phyloP scores from a whole-genome alignment of 1,284 basidiomycete species.

The Mycosarcoma mackinlayi region DNA sequence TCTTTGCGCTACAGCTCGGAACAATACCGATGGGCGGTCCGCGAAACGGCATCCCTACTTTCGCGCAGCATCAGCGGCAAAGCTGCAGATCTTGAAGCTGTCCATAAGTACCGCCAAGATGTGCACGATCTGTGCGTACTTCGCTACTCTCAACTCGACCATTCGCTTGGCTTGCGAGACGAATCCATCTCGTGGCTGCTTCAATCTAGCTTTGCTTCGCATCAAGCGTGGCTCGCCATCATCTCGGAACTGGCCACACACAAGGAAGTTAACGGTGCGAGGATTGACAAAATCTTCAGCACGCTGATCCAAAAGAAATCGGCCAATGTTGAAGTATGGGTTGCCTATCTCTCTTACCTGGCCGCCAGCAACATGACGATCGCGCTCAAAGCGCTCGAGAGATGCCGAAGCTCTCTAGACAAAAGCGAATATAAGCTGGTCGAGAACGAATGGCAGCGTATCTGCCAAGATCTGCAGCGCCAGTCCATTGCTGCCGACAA shows the following conservation, averaged over 20 bases:
- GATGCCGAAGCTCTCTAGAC: conserved; percentile 10
- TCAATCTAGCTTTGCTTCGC: conserved; percentile 27
- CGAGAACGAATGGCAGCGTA: conserved; percentile 34
- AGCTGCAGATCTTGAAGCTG: conserved; percentile 19
- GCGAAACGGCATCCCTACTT: conserved; percentile 36
- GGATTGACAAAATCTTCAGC: conserved; percentile 25
- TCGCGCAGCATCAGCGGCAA: conserved; percentile 25
- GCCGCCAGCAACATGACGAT: conserved; percentile 17
- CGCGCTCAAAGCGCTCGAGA: conserved; percentile 27
- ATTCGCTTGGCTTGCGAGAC: conserved; percentile 19
- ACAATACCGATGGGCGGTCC: conserved; percentile 42
- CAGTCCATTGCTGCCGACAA: not conserved
- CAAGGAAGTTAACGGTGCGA: no score
- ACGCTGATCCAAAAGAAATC: conserved; percentile 31
- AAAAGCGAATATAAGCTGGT: conserved; percentile 32
- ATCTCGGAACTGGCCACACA: conserved; percentile 15
- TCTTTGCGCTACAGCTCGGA: conserved; percentile 28
- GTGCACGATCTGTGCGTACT: conserved; percentile 38
- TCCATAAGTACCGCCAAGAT: conserved; percentile 29
- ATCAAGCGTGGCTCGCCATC: conserved; percentile 25
- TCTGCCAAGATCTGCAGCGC: conserved; percentile 26
- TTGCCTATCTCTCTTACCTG: conserved; percentile 19
- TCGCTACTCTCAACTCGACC: conserved; percentile 33
- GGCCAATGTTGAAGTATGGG: conserved; percentile 30
- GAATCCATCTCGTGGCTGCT: conserved; percentile 29